Evolutionary conservation across 139 green algal genomes (phyloP).

Genomic region (Limnomonas spitsbergensis): DNA sequence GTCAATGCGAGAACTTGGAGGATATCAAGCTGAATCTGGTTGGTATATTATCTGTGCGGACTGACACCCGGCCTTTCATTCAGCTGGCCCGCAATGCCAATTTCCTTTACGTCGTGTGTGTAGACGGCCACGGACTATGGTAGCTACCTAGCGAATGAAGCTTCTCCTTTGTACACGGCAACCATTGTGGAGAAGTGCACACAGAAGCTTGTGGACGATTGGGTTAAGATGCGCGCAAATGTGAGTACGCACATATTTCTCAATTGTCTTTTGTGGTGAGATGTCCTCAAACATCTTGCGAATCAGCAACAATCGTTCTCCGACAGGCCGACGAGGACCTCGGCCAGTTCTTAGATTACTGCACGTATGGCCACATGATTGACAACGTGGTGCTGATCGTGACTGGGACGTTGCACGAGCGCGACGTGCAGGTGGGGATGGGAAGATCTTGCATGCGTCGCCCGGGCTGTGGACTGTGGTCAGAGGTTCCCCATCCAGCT

Average conservation of each 20-base stretch:
- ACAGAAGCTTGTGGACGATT: conserved; percentile 96
- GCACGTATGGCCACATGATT: conserved; percentile 99
- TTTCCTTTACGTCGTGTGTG: conserved; percentile 9
- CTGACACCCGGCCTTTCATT: not conserved
- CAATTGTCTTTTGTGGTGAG: not conserved
- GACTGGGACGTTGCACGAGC: conserved; percentile 93
- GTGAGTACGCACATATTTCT: conserved; percentile 33
- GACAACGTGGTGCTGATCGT: conserved; percentile 99
- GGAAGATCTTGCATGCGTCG: no score
- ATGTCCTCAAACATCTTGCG: no score
- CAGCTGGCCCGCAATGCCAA: not conserved
- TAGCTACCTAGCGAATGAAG: conserved; percentile 84
- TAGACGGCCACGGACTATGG: conserved; percentile 91
- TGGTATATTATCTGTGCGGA: not conserved
- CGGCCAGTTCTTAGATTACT: conserved; percentile 94
- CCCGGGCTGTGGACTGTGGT: no score
- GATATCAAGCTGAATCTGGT: conserved; percentile 98
- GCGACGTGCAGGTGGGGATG: conserved; percentile 91
- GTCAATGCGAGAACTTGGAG: conserved; percentile 94
- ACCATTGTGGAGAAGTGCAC: conserved; percentile 94
- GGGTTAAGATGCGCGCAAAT: conserved; percentile 82
- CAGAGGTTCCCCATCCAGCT: no score
- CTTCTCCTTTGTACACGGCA: conserved; percentile 87
- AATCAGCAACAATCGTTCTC: not conserved
- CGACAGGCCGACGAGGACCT: conserved; percentile 83